A percentile compares a stretch with the other conserved stretches of the same genome.
Conservation (phyloP, 73 alveolate species). For the Symbiodinium natans region DNA sequence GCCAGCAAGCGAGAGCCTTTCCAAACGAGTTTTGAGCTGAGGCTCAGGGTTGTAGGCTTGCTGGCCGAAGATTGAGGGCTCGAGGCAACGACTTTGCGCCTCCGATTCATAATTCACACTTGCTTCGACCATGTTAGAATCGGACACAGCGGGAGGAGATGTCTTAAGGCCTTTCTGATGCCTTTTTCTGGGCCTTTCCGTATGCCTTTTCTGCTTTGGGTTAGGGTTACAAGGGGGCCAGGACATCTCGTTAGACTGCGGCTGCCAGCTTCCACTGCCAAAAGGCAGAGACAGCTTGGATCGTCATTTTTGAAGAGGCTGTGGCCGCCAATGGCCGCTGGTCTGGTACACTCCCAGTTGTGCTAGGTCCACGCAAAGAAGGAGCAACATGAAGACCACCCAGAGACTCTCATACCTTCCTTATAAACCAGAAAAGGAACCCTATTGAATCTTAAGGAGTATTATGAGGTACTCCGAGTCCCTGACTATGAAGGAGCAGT, state of each 20-base stretch:
- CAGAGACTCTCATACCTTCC: neutral
- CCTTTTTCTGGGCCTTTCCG: neutral
- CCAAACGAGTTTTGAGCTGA: too few relatives aligned
- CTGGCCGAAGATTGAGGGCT: neutral
- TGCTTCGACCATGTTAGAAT: neutral
- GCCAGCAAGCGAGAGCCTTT: neutral
- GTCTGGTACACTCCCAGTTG: neutral
- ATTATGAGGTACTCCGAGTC: too few relatives aligned
- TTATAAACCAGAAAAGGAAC: too few relatives aligned
- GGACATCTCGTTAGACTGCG: neutral
- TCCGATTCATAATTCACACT: neutral
- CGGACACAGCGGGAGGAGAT: neutral
- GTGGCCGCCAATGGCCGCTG: neutral
- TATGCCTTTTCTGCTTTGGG: neutral
- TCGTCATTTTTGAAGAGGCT: neutral
- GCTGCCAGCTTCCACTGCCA: conserved; percentile 1
- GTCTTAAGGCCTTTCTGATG: neutral
- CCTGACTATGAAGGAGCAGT: too few relatives aligned
- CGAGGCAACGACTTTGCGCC: neutral
- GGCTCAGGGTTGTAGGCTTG: neutral
- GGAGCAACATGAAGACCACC: neutral
- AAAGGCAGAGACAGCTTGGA: neutral
- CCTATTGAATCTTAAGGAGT: too few relatives aligned
- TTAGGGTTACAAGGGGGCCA: neutral
- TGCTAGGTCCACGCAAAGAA: neutral